Base-by-base conservation (phyloP, 176 grass and related monocot species). In the Urochloa ruziziensis region DNA sequence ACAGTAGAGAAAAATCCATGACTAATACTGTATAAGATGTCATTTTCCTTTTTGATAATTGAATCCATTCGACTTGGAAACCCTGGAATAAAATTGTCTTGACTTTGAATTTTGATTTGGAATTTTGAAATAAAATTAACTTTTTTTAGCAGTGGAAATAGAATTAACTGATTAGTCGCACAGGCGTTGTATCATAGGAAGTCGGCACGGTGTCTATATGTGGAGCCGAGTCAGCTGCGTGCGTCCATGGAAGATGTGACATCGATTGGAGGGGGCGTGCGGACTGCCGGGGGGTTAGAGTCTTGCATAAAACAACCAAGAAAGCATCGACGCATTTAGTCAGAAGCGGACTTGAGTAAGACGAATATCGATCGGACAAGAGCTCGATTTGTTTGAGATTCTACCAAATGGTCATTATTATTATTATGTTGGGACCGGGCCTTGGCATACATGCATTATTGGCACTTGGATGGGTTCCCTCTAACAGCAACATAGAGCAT, bases 241-340 rank as follows among this genome's bases (percentile, higher is more conserved):
- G 47, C 19, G 32, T 32, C 35, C 28, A 10, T 29, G 29, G 47
- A 64, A 64, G 62, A 81, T 12, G 67, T 30, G 80, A 61, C 39
- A 51, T 33, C 32, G 44, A 61, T 61, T 46, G 80, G 51, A 82
- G 43, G 21, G 33, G n/a, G 25, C 33, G 12, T 23, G 5, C 4
- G 35, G 77, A 53, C 17, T 35, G 17, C 58, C 0, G 33, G 81
- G 10, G 8, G 15, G 4, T 13, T 28, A 5, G 21, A 63, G 32
- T 52, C 75, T 40, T 16, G 56, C 19, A 52, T 48, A 63, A 51
- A 32, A 40, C 75, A 40, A 42, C 66, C 40, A 13, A 62, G 56
- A 68, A 52, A 10, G 54, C 59, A 75, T 81, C 59, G 36, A 59
- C 78, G 3, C 17, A 35, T 35, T 3, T 44, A 74, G 67, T 89